Conservation (phyloP, 768 basidiomycete genomes). For the Cystobasidium tubakii region DNA sequence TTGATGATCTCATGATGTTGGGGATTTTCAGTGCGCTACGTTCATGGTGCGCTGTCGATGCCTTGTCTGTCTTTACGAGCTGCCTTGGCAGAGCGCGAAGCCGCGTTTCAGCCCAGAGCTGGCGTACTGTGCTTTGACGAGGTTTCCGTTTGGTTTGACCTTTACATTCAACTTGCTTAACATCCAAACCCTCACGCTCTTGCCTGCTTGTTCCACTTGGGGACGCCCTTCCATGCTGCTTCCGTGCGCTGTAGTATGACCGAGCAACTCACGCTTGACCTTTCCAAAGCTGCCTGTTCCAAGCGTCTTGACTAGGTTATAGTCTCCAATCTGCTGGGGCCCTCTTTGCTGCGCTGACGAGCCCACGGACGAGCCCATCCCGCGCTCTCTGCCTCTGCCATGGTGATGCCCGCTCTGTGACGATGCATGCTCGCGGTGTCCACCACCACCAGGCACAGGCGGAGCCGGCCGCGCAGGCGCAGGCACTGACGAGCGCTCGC, state of each 20-base stretch:
- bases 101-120: no score
- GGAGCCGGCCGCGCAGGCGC: slow-evolving; percentile 24
- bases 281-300: slow-evolving; percentile 98
- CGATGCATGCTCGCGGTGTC: background rate
- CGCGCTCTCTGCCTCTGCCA: slow-evolving; percentile 16
- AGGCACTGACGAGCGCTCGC: slow-evolving; percentile 6
- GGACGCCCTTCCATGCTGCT: background rate
- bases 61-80: background rate
- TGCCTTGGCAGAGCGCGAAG: background rate
- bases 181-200: slow-evolving; percentile 9
- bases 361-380: background rate
- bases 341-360: slow-evolving; percentile 4
- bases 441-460: slow-evolving; percentile 2
- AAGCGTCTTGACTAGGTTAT: slow-evolving; percentile 76
- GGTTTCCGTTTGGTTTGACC: no score
- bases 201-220: background rate
- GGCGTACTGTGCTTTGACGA: no score
- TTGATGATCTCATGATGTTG: no score
- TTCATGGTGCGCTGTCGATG: no score
- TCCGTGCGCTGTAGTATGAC: background rate
- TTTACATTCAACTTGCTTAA: no score
- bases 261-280: slow-evolving; percentile 79
- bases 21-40: no score
- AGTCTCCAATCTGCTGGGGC: slow-evolving; percentile 57
- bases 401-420: slow-evolving; percentile 18